phyloP scores from a whole-genome alignment of 73 alveolate genomes.

The Tetrahymena thermophila region DNA sequence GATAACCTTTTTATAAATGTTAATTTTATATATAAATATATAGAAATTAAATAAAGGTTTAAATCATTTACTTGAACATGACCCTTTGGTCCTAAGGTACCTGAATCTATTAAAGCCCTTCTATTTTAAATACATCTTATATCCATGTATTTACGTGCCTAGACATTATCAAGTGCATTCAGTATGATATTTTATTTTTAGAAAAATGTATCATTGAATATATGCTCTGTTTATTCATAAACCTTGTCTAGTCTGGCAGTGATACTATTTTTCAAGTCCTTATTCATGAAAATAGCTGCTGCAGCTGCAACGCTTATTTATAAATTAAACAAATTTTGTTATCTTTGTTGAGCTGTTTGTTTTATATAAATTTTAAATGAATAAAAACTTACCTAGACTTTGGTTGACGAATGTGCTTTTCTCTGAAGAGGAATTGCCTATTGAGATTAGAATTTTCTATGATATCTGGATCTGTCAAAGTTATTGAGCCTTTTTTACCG shows the following conservation, averaged over 20 bases:
- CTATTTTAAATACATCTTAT: slow-evolving; percentile 74
- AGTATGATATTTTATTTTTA: slow-evolving; percentile 70
- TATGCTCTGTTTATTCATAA: slow-evolving; percentile 74
- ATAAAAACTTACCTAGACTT: slow-evolving; percentile 54
- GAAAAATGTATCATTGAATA: slow-evolving; percentile 77
- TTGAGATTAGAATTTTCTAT: slow-evolving; percentile 90
- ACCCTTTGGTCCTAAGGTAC: slow-evolving; percentile 95
- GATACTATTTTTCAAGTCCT: slow-evolving; percentile 70
- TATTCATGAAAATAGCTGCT: slow-evolving; percentile 92
- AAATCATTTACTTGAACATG: slow-evolving; percentile 68
- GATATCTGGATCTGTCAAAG: slow-evolving; percentile 91
- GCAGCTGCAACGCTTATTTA: slow-evolving; percentile 79
- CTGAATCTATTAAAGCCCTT: slow-evolving; percentile 85
- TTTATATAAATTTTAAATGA: not conserved
- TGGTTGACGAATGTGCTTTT: slow-evolving; percentile 85
- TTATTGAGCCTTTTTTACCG: slow-evolving; percentile 56
- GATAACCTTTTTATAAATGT: slow-evolving; percentile 10
- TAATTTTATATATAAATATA: not conserved
- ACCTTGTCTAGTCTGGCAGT: slow-evolving; percentile 82
- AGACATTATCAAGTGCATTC: slow-evolving; percentile 92
- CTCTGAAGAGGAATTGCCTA: slow-evolving; percentile 91
- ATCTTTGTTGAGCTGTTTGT: not conserved
- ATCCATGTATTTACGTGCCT: slow-evolving; percentile 91
- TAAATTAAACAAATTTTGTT: not conserved
- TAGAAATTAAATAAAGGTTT: not conserved